Percentiles rank a stretch among this genome's conserved stretches.
phyloP scores from a whole-genome alignment of 129 eudicot species.

The Logfia minima region DNA sequence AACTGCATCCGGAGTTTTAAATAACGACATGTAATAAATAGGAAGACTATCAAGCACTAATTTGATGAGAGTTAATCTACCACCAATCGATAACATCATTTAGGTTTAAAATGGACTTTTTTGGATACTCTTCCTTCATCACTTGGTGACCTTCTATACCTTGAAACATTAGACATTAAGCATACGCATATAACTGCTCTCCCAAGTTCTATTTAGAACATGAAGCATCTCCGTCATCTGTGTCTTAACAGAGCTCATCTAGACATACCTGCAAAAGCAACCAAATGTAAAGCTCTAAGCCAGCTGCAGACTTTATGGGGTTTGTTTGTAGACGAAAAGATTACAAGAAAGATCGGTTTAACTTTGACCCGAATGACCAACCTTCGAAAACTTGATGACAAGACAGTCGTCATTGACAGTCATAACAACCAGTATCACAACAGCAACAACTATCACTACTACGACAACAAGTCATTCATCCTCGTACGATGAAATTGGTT shows the following conservation, averaged over 20 bases:
- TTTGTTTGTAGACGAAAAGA: constrained; percentile 34
- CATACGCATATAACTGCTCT: constrained; percentile 35
- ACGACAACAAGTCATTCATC: constrained; percentile 26
- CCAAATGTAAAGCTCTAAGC: constrained; percentile 20
- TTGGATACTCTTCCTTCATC: constrained; percentile 41
- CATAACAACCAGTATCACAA: constrained; percentile 13
- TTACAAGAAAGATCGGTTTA: constrained; percentile 23
- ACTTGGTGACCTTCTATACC: constrained; percentile 31
- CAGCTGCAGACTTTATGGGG: constrained; percentile 40
- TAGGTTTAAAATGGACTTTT: constrained; percentile 38
- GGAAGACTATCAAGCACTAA: no score
- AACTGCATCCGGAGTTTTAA: no score
- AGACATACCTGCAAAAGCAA: constrained; percentile 22
- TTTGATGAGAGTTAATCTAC: no score
- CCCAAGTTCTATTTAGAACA: constrained; percentile 40
- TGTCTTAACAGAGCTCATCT: constrained; percentile 32
- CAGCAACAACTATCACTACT: constrained; percentile 12
- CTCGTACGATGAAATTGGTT: constrained; percentile 25
- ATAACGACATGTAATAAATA: no score
- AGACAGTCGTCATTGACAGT: constrained; percentile 21
- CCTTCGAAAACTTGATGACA: constrained; percentile 36
- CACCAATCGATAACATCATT: neutral
- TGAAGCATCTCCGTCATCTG: constrained; percentile 36
- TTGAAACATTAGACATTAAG: constrained; percentile 40
- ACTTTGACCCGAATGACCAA: constrained; percentile 27